Evolutionary conservation across 805 yeast genomes (phyloP).

Genomic region (Ogataea pignaliae): DNA sequence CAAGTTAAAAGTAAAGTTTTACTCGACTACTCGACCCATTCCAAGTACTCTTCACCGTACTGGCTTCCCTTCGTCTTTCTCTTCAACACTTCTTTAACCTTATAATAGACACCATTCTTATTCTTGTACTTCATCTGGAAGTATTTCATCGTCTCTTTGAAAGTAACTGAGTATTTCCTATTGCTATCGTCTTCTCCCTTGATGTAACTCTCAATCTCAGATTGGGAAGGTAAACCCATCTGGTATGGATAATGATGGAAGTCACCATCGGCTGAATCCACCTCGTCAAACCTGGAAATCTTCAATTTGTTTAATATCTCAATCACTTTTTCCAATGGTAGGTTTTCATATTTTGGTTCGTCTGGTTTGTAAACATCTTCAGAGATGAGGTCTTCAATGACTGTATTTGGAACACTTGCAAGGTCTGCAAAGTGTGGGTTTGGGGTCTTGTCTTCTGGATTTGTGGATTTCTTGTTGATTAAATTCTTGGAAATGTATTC

Average conservation of each 20-base stretch:
- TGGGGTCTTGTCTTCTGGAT: constrained; percentile 22
- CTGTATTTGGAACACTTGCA: constrained; percentile 60
- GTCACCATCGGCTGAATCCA: constrained; percentile 31
- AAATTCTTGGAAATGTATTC: constrained; percentile 50
- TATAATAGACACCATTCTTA: constrained; percentile 58
- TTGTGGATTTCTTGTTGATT: constrained; percentile 38
- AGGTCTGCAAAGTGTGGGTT: constrained; percentile 40
- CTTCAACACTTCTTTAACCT: constrained; percentile 55
- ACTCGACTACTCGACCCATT: constrained; percentile 39
- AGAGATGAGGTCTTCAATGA: constrained; percentile 46
- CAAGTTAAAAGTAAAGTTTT: not conserved
- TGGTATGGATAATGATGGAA: constrained; percentile 46
- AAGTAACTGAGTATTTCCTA: constrained; percentile 65
- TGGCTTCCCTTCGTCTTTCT: constrained; percentile 48
- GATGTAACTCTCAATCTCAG: constrained; percentile 58
- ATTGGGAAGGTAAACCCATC: constrained; percentile 77
- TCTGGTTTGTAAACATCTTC: constrained; percentile 24
- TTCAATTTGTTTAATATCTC: constrained; percentile 30
- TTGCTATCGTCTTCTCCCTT: constrained; percentile 65
- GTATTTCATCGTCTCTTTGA: constrained; percentile 59
- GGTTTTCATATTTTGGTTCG: constrained; percentile 5
- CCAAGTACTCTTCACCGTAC: constrained; percentile 37
- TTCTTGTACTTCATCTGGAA: constrained; percentile 48
- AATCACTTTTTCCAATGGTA: constrained; percentile 16
- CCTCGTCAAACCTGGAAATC: constrained; percentile 34